These are phyloP conservation scores for Boletus patriciae DNA, from an alignment of 768 basidiomycete species.

Conservation along the genomic window DNA sequence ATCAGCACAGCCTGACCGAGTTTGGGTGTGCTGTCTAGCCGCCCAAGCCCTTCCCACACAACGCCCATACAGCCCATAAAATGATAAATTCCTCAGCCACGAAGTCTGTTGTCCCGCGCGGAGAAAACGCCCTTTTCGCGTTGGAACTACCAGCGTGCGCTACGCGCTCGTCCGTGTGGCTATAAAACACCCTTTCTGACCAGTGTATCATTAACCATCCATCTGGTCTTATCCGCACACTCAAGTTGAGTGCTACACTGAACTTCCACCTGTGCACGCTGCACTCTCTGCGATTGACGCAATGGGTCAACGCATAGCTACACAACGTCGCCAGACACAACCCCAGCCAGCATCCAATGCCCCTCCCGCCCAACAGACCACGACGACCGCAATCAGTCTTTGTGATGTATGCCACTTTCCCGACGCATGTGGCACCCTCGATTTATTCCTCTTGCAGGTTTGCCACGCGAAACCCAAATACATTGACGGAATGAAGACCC, in stretches of 20 bases:
- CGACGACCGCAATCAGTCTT: slow-evolving; percentile 35
- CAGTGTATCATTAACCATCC: slow-evolving; percentile 34
- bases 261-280: slow-evolving; percentile 39
- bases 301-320: slow-evolving; percentile 36
- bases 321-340: slow-evolving; percentile 30
- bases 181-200: slow-evolving; percentile 27
- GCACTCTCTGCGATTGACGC: slow-evolving; percentile 38
- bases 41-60: too few relatives aligned
- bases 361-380: slow-evolving; percentile 17
- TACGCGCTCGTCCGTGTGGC: slow-evolving; percentile 8
- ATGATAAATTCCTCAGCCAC: slow-evolving; percentile 13
- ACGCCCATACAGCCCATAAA: background rate
- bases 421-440: slow-evolving; percentile 4
- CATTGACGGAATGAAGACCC: slow-evolving; percentile 53
- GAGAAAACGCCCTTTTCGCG: slow-evolving; percentile 32
- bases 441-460: slow-evolving; percentile 35
- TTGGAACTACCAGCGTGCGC: slow-evolving; percentile 20
- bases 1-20: too few relatives aligned
- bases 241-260: slow-evolving; percentile 22
- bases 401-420: slow-evolving; percentile 48
- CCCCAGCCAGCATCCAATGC: slow-evolving; percentile 20
- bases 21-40: too few relatives aligned
- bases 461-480: slow-evolving; percentile 59
- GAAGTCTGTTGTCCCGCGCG: slow-evolving; percentile 26
- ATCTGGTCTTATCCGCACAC: slow-evolving; percentile 40